Base-by-base conservation (phyloP, 163 green algal genomes). In the Chlamydomonas reinhardtii region DNA sequence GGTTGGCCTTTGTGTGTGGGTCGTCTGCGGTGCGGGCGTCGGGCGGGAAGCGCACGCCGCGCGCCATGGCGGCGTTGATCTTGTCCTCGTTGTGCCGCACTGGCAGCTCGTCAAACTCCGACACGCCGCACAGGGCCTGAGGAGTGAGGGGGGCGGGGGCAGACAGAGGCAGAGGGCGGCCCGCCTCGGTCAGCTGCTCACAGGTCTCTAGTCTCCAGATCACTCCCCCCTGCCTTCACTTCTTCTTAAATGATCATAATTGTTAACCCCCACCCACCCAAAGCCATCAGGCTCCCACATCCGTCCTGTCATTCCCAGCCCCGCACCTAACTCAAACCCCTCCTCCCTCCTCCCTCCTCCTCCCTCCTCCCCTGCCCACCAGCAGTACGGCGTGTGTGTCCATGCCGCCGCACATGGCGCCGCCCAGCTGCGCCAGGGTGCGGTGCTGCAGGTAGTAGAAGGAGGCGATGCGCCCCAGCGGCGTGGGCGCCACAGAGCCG, bases 21-120 rank as follows among this genome's bases (percentile, higher is more conserved):
- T 99, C 96, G 82, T 98, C 96, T 27, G 85, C 75, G 19, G 93
- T 94, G 37, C 92, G 89, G 29, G 73, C 66, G 90, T 98, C 93
- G 22, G 95, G 88, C 24, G 87, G 89, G 37, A 88, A 83, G 27
- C 79, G 52, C 69, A 97, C 93, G 24, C 90, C 22, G 14, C 86
- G 73, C 0, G 94, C 88, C 80, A 99, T 93, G n/a, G 93, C 85
- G 17, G 84, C 86, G 86, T 99, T 99, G 65, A 99, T 88, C 81
- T 95, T 95, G 90, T 99, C 98, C 90, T 99, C 98, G 85, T 99
- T 99, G 94, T 99, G 98, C 0, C 98, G 91, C 81, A 99, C 97
- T 0, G 98, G 98, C 75, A 99, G 91, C 90, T 99, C 97, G 83
- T 98, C 95, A 85, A 96, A 99, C 94, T 99, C 98, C 24, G 94